A percentile compares a stretch with the other conserved stretches of the same genome.
Evolutionary conservation across 2,329 filamentous ascomycete genomes (phyloP).

Genomic region (Penicillium sp.): DNA sequence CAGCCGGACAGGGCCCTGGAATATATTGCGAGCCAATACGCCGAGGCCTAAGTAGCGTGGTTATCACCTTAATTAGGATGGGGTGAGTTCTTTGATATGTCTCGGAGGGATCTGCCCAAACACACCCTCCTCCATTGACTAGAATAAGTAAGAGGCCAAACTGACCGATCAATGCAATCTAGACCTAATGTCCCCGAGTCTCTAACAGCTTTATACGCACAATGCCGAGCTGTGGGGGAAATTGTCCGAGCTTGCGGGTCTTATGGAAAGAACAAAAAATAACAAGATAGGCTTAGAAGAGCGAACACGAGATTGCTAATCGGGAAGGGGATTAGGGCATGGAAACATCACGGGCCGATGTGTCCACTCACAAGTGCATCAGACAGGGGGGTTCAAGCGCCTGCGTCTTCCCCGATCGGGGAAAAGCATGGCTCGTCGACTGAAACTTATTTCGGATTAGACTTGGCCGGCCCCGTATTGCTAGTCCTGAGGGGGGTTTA

Average conservation of each 20-base stretch:
- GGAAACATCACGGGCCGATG: background rate
- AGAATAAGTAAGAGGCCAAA: background rate
- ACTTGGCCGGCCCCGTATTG: background rate
- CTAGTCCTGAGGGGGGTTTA: background rate
- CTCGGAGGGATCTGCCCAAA: background rate
- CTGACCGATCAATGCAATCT: background rate
- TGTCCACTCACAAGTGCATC: too few relatives aligned
- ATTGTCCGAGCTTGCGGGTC: background rate
- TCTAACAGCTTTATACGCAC: background rate
- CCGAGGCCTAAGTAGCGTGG: background rate
- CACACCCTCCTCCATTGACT: background rate
- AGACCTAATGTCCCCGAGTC: too few relatives aligned
- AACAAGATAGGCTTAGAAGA: too few relatives aligned
- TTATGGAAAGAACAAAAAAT: background rate
- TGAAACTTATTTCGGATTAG: constrained; percentile 11
- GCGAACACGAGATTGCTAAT: background rate
- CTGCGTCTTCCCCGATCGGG: constrained; percentile 11
- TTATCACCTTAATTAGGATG: background rate
- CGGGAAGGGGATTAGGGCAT: constrained; percentile 4
- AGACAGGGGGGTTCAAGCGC: too few relatives aligned
- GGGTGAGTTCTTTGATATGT: background rate
- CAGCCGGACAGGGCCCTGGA: background rate
- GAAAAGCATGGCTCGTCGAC: constrained; percentile 19
- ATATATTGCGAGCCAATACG: background rate
- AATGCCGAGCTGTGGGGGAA: background rate